phyloP scores from a whole-genome alignment of 176 grass and related monocot genomes.

The Melocanna baccifera region DNA sequence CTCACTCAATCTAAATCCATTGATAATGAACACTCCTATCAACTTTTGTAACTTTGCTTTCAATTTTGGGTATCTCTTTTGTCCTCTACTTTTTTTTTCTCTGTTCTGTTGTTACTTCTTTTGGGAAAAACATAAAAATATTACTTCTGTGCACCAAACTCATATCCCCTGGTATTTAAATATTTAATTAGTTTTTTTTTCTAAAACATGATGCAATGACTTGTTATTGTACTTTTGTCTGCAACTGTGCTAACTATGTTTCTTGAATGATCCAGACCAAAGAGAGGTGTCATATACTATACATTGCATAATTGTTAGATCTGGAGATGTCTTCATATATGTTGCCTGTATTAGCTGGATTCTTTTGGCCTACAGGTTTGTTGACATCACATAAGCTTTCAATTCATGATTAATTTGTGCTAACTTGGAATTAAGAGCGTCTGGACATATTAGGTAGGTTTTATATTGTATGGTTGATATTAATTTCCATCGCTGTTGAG shows the following conservation, averaged over 20 bases:
- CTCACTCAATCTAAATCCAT: background rate
- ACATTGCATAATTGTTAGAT: background rate
- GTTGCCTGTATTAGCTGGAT: background rate
- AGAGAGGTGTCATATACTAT: background rate
- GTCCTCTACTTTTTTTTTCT: background rate
- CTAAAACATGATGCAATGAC: background rate
- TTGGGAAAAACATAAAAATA: background rate
- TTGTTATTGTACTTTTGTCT: background rate
- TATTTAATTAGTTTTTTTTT: background rate
- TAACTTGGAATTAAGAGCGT: slow-evolving; percentile 5
- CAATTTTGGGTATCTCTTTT: slow-evolving; percentile 9
- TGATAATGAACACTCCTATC: slow-evolving; percentile 6
- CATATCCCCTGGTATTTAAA: background rate
- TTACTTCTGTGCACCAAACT: background rate
- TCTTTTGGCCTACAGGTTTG: background rate
- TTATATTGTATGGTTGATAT: slow-evolving; percentile 8
- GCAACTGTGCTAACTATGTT: background rate
- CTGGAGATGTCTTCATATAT: background rate
- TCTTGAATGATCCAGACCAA: background rate
- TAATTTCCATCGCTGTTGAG: slow-evolving; percentile 29
- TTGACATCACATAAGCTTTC: background rate
- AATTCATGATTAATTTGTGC: slow-evolving; percentile 10
- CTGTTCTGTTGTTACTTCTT: background rate
- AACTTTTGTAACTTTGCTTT: background rate
- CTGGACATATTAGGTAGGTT: slow-evolving; percentile 17